These are phyloP conservation scores for Schizophyllum amplum DNA, from an alignment of 1,284 basidiomycete species.

Conservation along the genomic window DNA sequence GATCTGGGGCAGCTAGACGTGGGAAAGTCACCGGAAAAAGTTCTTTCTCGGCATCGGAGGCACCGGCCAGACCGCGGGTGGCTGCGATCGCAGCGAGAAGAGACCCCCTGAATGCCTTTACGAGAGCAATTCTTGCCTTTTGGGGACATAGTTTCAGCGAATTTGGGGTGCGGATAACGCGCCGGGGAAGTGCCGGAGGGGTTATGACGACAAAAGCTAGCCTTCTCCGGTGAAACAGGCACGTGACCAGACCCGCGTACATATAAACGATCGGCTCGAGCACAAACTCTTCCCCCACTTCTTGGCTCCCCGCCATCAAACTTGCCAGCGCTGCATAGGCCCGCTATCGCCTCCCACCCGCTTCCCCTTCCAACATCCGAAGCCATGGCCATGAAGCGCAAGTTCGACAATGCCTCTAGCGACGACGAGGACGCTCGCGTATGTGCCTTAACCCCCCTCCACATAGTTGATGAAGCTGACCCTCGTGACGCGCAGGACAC, in stretches of 20 bases:
- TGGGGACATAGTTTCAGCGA: neutral
- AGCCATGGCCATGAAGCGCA: slow-evolving; percentile 64
- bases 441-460: slow-evolving; percentile 21
- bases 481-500: slow-evolving; percentile 29
- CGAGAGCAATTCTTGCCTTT: neutral
- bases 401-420: slow-evolving; percentile 53
- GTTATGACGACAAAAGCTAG: neutral
- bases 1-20: neutral
- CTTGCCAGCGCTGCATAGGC: slow-evolving; percentile 9
- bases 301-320: slow-evolving; percentile 11
- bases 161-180: neutral
- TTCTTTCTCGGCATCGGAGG: neutral
- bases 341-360: slow-evolving; percentile 17
- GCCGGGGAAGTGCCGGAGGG: slow-evolving; percentile 7
- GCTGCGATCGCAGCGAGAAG: neutral
- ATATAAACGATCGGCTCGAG: slow-evolving; percentile 15
- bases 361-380: slow-evolving; percentile 13
- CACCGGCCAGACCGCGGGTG: neutral
- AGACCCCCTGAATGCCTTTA: neutral
- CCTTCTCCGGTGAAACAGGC: slow-evolving; percentile 17
- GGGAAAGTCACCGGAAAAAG: neutral
- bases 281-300: slow-evolving; percentile 17
- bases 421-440: slow-evolving; percentile 39
- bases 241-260: slow-evolving; percentile 22
- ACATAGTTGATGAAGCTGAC: slow-evolving; percentile 6